Evolutionary conservation across 164 flowering plant species (phyloP).

Genomic region (Chimonanthus salicifolius): DNA sequence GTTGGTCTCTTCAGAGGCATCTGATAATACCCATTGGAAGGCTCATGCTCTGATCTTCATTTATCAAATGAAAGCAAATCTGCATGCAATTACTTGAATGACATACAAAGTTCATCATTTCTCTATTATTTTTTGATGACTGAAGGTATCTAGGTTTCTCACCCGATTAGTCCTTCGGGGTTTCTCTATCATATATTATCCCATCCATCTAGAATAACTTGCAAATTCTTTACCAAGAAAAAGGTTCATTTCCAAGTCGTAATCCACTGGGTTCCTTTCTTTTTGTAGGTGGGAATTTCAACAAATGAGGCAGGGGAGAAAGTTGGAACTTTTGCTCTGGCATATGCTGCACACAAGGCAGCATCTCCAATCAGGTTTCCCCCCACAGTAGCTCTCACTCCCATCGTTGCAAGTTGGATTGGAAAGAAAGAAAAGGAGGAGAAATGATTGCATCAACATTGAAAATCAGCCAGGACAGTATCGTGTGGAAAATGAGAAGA

Average conservation of each 20-base stretch:
- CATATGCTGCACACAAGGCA: conserved; percentile 99
- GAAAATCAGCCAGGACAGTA: too few species aligned
- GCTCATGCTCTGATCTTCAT: too few species aligned
- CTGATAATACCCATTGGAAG: too few species aligned
- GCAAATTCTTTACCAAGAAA: background rate
- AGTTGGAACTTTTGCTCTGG: conserved; percentile 93
- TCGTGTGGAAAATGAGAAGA: too few species aligned
- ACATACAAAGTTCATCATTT: background rate
- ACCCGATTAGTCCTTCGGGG: too few species aligned
- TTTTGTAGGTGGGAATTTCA: conserved; percentile 71
- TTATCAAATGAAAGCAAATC: too few species aligned
- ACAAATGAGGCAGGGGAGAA: conserved; percentile 69
- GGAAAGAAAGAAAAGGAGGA: conserved; percentile 47
- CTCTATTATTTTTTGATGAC: background rate
- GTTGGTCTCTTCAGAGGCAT: background rate
- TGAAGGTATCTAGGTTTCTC: too few species aligned
- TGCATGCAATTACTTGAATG: too few species aligned
- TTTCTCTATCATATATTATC: too few species aligned
- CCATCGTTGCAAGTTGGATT: conserved; percentile 88
- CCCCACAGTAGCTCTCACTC: conserved; percentile 94
- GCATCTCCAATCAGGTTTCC: conserved; percentile 98
- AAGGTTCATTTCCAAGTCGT: background rate
- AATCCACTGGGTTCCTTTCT: background rate
- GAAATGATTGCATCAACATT: too few species aligned
- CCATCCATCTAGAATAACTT: background rate